Percentiles rank a stretch among this genome's conserved stretches.
Conservation (phyloP, 2,329 filamentous ascomycete genomes). For the Phaeosphaeriaceae sp. region DNA sequence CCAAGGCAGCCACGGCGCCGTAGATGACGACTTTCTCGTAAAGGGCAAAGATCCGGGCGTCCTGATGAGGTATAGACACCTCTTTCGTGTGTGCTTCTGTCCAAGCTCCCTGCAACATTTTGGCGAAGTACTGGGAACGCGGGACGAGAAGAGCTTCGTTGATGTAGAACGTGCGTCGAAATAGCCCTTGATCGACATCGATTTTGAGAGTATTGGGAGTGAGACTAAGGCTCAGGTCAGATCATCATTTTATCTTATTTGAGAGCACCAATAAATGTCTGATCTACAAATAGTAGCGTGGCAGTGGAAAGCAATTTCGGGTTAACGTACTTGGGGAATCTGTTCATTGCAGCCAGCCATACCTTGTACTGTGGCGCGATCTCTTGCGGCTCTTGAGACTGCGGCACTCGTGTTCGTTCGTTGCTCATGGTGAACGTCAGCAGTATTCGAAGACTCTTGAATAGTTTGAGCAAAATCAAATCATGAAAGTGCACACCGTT, state of each 20-base stretch:
- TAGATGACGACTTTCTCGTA: slow-evolving; percentile 17
- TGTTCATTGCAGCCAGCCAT: background rate
- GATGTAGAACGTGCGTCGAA: background rate
- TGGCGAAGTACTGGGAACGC: slow-evolving; percentile 13
- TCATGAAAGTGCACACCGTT: too few relatives aligned
- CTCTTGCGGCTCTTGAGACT: too few relatives aligned
- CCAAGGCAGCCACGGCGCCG: background rate
- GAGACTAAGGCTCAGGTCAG: background rate
- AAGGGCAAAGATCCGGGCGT: slow-evolving; percentile 11
- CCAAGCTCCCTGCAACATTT: slow-evolving; percentile 2
- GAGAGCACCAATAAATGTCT: background rate
- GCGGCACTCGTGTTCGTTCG: background rate
- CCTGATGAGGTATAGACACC: slow-evolving; percentile 14
- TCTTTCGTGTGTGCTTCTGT: background rate
- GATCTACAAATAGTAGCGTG: background rate
- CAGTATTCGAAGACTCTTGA: too few relatives aligned
- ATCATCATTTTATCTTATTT: background rate
- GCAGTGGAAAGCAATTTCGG: background rate
- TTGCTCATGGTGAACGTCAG: background rate
- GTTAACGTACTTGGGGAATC: background rate
- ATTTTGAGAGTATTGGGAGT: background rate
- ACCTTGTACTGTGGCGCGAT: background rate
- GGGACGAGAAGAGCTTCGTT: slow-evolving; percentile 1
- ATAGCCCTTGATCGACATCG: background rate
- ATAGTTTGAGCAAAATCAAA: too few relatives aligned